Conservation (phyloP, 306 rosid species). For the Prosopis cineraria region DNA sequence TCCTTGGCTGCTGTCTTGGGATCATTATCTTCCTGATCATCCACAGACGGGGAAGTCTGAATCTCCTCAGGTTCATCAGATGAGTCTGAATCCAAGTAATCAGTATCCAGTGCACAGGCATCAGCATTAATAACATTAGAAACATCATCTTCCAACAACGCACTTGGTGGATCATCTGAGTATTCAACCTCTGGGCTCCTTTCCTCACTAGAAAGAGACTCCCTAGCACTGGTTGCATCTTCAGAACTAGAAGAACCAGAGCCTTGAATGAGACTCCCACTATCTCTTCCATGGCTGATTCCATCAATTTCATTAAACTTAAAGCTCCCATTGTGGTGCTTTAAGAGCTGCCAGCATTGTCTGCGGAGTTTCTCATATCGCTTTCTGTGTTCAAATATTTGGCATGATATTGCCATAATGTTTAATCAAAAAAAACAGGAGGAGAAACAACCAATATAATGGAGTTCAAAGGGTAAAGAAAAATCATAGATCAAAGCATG, state of each 20-base stretch:
- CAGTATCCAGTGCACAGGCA: slow-evolving; percentile 60
- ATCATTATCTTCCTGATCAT: slow-evolving; percentile 59
- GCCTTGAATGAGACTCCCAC: slow-evolving; percentile 54
- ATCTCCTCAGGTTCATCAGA: slow-evolving; percentile 79
- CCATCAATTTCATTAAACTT: slow-evolving; percentile 62
- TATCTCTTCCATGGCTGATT: slow-evolving; percentile 58
- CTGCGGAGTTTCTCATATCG: slow-evolving; percentile 84
- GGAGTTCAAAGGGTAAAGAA: slow-evolving; percentile 4
- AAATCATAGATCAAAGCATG: slow-evolving; percentile 23
- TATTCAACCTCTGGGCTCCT: slow-evolving; percentile 62
- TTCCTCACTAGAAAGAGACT: slow-evolving; percentile 91
- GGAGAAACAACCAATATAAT: slow-evolving; percentile 22
- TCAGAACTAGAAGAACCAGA: slow-evolving; percentile 91
- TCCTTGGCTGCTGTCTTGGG: slow-evolving; percentile 53
- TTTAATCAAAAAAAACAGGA: slow-evolving; percentile 28
- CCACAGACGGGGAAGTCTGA: slow-evolving; percentile 66
- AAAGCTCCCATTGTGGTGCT: slow-evolving; percentile 52
- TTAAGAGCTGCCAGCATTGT: slow-evolving; percentile 70
- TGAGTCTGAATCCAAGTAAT: slow-evolving; percentile 88
- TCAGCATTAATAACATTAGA: slow-evolving; percentile 63
- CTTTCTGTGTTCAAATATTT: slow-evolving; percentile 65
- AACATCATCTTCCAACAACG: slow-evolving; percentile 67
- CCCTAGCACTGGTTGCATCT: slow-evolving; percentile 87
- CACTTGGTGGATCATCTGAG: slow-evolving; percentile 66
- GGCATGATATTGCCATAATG: slow-evolving; percentile 17